These are phyloP conservation scores for Astrothelium subdiscretum DNA, from an alignment of 495 filamentous ascomycete genomes.

Conservation along the genomic window DNA sequence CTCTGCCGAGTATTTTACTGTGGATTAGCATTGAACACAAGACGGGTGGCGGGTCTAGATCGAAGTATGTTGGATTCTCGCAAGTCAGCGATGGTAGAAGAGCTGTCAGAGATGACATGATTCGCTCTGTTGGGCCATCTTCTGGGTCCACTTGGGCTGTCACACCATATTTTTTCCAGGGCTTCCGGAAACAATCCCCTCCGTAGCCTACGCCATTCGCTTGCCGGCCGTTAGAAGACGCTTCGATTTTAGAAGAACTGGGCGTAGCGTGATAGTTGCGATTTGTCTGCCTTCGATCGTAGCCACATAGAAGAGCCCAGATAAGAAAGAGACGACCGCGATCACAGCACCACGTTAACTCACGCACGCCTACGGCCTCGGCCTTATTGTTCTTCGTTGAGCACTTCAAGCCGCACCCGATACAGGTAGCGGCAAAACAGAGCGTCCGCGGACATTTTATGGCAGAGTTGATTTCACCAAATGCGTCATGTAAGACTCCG, in stretches of 20 bases:
- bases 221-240: background rate
- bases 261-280: background rate
- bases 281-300: conserved; percentile 13
- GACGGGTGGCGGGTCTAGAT: conserved; percentile 13
- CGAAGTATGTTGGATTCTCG: conserved; percentile 6
- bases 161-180: background rate
- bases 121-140: conserved; percentile 10
- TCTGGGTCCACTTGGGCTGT: conserved; percentile 2
- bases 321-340: conserved; percentile 15
- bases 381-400: background rate
- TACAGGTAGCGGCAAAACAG: conserved; percentile 3
- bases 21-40: conserved; percentile 19
- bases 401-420: conserved; percentile 1
- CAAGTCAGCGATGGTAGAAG: conserved; percentile 13
- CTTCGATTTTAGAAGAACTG: background rate
- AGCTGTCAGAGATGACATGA: conserved; percentile 9
- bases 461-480: background rate
- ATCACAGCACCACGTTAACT: conserved; percentile 21
- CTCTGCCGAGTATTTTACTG: conserved; percentile 19
- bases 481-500: background rate
- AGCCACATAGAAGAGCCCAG: conserved; percentile 20
- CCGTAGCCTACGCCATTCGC: background rate
- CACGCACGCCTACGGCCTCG: background rate
- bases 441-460: background rate
- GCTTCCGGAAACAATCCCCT: background rate